phyloP scores from a whole-genome alignment of 352 stramenopile genomes.

The Blastocystis sp. region DNA sequence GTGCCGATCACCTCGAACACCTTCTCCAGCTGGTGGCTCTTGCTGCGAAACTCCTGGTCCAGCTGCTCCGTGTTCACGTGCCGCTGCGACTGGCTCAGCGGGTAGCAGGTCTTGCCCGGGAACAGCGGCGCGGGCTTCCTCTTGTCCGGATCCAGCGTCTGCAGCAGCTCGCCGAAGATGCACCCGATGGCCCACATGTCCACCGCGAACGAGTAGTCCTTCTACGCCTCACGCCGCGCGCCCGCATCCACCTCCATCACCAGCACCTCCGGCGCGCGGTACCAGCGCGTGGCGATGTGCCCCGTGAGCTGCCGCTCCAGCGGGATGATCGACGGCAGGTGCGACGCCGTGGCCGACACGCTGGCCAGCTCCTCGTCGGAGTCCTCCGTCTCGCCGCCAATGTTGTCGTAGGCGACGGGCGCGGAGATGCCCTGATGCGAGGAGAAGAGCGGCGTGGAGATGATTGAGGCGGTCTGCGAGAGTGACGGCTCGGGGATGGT shows the following conservation, averaged over 20 bases:
- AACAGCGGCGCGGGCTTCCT: constrained; percentile 35
- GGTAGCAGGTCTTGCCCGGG: constrained; percentile 65
- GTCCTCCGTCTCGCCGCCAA: background rate
- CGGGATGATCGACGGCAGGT: background rate
- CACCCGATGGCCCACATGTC: constrained; percentile 99
- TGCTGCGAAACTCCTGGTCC: constrained; percentile 1
- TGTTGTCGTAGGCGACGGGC: background rate
- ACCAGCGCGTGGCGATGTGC: constrained; percentile 88
- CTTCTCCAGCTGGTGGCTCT: constrained; percentile 71
- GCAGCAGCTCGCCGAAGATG: constrained; percentile 81
- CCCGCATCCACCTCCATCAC: constrained; percentile 76
- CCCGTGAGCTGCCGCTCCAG: constrained; percentile 76
- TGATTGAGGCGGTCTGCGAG: background rate
- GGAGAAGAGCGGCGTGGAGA: background rate
- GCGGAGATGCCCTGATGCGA: no score
- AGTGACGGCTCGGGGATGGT: background rate
- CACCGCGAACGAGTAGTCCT: constrained; percentile 88
- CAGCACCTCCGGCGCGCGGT: constrained; percentile 84
- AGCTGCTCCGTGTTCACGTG: background rate
- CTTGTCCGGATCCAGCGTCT: constrained; percentile 45
- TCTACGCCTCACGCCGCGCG: constrained; percentile 69
- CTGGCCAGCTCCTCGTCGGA: background rate
- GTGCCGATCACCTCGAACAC: constrained; percentile 72
- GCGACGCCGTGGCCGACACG: background rate
- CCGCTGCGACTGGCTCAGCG: background rate